A percentile compares a stretch with the other conserved stretches of the same genome.
These are phyloP conservation scores for Thalassiosira profunda DNA, from an alignment of 108 stramenopile genomes.

Conservation along the genomic window DNA sequence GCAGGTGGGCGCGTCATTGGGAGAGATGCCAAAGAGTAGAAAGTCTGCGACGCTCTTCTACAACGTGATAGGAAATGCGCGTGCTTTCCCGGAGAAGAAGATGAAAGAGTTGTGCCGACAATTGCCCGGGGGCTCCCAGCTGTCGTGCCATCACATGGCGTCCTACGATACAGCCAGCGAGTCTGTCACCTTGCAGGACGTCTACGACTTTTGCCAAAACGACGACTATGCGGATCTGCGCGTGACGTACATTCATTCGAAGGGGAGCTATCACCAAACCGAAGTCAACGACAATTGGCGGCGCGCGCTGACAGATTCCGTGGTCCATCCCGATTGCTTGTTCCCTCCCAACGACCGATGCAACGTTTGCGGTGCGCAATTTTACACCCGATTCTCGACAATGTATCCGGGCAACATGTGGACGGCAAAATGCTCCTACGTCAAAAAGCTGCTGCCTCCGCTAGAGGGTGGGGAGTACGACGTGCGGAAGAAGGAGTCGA, in stretches of 20 bases:
- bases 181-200: constrained; percentile 31
- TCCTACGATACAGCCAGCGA: constrained; percentile 40
- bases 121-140: constrained; percentile 17
- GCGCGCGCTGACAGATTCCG: constrained; percentile 39
- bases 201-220: constrained; percentile 36
- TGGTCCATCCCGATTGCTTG: constrained; percentile 40
- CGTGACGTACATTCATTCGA: constrained; percentile 46
- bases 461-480: constrained; percentile 45
- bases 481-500: constrained; percentile 22
- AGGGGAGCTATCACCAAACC: constrained; percentile 46
- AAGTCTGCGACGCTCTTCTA: constrained; percentile 29
- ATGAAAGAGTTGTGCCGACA: constrained; percentile 25
- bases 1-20: constrained; percentile 37
- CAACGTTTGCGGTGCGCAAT: constrained; percentile 48
- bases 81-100: constrained; percentile 11
- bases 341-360: constrained; percentile 46
- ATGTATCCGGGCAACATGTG: constrained; percentile 64
- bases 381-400: constrained; percentile 51
- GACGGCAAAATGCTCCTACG: constrained; percentile 55
- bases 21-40: not conserved
- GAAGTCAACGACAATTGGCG: constrained; percentile 37
- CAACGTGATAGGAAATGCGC: constrained; percentile 43
- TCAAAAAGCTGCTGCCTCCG: constrained; percentile 47
- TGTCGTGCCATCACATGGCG: constrained; percentile 29
- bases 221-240: constrained; percentile 17